A percentile compares a stretch with the other conserved stretches of the same genome.
Conservation (phyloP, 176 grass and related monocot species). For the Rhynchospora breviuscula region DNA sequence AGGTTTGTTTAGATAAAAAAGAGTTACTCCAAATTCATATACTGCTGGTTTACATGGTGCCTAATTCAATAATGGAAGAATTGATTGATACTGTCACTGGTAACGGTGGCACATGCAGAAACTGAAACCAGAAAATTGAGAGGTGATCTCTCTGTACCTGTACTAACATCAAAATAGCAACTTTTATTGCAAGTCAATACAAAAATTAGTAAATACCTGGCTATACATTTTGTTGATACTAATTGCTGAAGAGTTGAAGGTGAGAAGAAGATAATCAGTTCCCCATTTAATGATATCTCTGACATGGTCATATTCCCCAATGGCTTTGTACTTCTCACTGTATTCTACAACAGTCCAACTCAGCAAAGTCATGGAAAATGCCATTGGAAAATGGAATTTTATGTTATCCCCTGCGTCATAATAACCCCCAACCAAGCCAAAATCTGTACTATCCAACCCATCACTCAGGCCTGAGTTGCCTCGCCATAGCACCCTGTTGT, state of each 20-base stretch:
- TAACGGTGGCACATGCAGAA: not conserved
- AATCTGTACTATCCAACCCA: constrained; percentile 42
- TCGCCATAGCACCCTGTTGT: constrained; percentile 77
- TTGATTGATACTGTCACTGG: not conserved
- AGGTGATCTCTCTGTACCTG: not conserved
- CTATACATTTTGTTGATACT: constrained; percentile 65
- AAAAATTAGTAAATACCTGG: constrained; percentile 40
- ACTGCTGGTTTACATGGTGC: not conserved
- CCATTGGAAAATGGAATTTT: constrained; percentile 98
- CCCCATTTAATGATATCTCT: constrained; percentile 97
- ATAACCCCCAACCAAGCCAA: constrained; percentile 84
- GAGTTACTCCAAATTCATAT: not conserved
- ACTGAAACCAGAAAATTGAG: not conserved
- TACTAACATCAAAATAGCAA: not conserved
- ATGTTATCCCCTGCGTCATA: constrained; percentile 98
- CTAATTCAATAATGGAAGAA: not conserved
- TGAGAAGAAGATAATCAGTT: constrained; percentile 79
- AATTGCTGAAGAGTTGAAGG: constrained; percentile 76
- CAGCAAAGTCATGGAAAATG: constrained; percentile 90
- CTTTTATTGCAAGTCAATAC: not conserved
- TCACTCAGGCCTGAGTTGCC: constrained; percentile 63
- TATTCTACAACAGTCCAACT: constrained; percentile 98
- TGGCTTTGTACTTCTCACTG: constrained; percentile 76
- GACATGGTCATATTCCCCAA: constrained; percentile 82
- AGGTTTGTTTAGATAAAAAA: not conserved